Evolutionary conservation across 768 basidiomycete genomes (phyloP), one percentile per base, ranked within the genome.

Genomic region (Lentinula aciculospora): DNA sequence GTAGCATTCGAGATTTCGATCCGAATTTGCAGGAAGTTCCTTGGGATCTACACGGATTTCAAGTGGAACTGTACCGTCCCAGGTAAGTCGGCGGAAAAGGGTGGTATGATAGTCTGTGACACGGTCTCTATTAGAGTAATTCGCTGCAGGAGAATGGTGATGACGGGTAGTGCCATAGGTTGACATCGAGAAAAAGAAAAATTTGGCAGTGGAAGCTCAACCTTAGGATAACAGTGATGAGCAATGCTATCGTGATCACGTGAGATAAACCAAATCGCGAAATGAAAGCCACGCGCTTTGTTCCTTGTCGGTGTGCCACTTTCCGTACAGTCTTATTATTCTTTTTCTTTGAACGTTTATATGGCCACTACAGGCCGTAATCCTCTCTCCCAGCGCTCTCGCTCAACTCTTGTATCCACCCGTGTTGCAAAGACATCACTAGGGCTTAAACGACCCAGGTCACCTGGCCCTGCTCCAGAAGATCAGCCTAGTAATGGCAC

Each of bases 61-160:
- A 48, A 98, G 76, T 17, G 94, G 91, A 17, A 97, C 86, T 0
- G 90, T 88, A 8, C 92, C 91, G 66, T 94, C 92, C 92, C 94
- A 96, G 62, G 88, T 85, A 45, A 98, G 81, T 37, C 92, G 78
- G 9, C 95, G 83, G 66, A 97, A 96, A 29, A 94, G 81, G 2
- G 91, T 85, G 0, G 89, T 91, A 56, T 78, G 78, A 59, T 81
- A 81, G 67, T 81, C 78, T 15, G 76, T 76, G 23, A 68, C 68
- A 49, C 68, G 71, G 60, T 73, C 74, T 63, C 75, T 78, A 42
- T 65, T 45, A 63, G 63, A 61, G 65, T 68, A 57, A 62, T 60
- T 40, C 1, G 70, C 57, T 12, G 68, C 64, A 37, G 70, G 69
- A 9, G 69, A 66, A 50, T 72, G 71, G 58, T 76, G 75, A 63